Evolutionary conservation across 2,329 filamentous ascomycete genomes (phyloP), one percentile per base, ranked within the genome.

Genomic region (Apiospora pterosperma): DNA sequence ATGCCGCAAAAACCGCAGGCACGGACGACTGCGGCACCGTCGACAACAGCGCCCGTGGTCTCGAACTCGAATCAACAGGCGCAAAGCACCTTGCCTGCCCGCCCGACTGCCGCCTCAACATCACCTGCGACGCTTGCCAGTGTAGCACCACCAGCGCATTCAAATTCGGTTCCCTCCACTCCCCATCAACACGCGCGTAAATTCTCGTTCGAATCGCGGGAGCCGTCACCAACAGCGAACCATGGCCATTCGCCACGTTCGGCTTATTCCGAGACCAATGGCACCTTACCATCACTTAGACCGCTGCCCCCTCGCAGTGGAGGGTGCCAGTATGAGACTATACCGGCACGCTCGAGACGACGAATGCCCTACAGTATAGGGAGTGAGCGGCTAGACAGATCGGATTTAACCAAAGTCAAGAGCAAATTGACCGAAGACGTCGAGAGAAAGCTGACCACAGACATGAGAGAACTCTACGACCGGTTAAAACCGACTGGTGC

Each of bases 301-400:
- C 88, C 88, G 66, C 82, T 89, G 23, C 88, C 88, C 28, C 84
- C 84, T 11, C 82, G 82, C 34, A 76, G 81, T 69, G 82, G 85
- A 66, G 85, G 88, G 72, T 99, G 96, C 81, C 92, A 90, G 74
- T 97, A 92, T 79, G 96, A 99, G 81, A 96, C 92, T 14, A 91
- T 90, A 25, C 88, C 93, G 76, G 89, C 92, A 28, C 89, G 91
- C 75, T 91, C 91, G 61, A 89, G 92, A 71, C 86, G 96, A 76
- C 87, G 96, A 72, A 96, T 99, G 84, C 92, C 93, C 23, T 99
- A 99, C 80, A 93, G 89, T 69, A 85, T 96, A 64, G 94, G 94
- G n/a, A 88, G 88, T 67, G 91, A 97, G 68, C 84, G 87, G 68
- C 80, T 98, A 60, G 90, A 92, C 64, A 89, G 87, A 73, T 84